Base-by-base conservation (phyloP, 2,329 filamentous ascomycete genomes). In the Myriosclerotinia duriaeana region DNA sequence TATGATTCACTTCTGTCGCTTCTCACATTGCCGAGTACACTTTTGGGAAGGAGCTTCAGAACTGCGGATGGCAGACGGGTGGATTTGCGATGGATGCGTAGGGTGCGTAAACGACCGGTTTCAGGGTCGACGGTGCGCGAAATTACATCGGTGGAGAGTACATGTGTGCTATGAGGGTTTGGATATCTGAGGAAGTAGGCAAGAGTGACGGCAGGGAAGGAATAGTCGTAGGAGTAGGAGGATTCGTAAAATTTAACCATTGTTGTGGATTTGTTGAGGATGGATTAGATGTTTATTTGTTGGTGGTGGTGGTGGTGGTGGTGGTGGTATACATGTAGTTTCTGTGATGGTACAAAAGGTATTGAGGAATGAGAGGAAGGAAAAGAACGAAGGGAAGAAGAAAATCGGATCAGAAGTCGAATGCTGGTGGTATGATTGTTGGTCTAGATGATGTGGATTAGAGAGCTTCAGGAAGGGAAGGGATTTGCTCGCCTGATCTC, bases 141-240 rank as follows among this genome's bases (percentile, higher is more conserved):
- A 77, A 95, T 91, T 74, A 90, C 92, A 78, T 95, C 91, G 78
- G 90, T 93, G 75, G 89, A 92, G 73, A 93, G 82, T 64, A 95
- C 91, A 80, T 95, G 91, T 70, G 85, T 87, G 71, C 88, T 89
- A 80, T 94, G 93, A 8, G 91, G 91, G 75, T 94, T 95, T 68
- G 90, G 92, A 79, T 95, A 95, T 71, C 91, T 90, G 60, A 95
- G 88, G 80, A 94, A 95, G 84, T 92, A 95, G 80, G 91, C 91
- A 78, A 95, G 88, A 59, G 91, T 92, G 69, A 95, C 91, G 77
- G 91, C 91, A 69, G 90, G 88, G 80, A 94, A 94, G 59, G 90
- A 89, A 79, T 94, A 92, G 71, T 88, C 84, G 83, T 93, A 93
- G 74, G 84, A 86, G 77, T 91, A 89, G 79, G 85, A 87, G 73